Base-by-base conservation (phyloP, 2,329 filamentous ascomycete genomes). In the Hyphodiscus sp. region DNA sequence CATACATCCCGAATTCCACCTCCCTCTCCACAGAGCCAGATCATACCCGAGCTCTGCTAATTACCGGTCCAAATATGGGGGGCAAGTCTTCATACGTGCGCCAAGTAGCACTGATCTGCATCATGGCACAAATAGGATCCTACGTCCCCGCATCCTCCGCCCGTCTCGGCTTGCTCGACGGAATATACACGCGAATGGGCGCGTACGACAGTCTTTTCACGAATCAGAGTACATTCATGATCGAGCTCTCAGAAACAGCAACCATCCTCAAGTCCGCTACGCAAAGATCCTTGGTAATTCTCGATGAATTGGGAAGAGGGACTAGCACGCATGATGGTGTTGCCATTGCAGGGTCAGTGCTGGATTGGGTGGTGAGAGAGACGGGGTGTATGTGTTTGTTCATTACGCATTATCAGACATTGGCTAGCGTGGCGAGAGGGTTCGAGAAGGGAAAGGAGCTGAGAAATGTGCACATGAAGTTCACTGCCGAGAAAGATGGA, bases 21-120 rank as follows among this genome's bases (percentile, higher is more conserved):
- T 73, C 80, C 1, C 80, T 97, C 46, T 78, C 82, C n/a, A 79
- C 83, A 2, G 78, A 82, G 1, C 68, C 76, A 0, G 80, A 83
- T 0, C 79, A 88, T 6, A 96, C 61, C 2, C 61, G 65, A 41
- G 65, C 66, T 11, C 60, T 68, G 0, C 85, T 97, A 52, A 86
- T 99, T 64, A 99, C 94, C 0, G 94, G 94, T 0, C 94, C 94
- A 29, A 99, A 99, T 73, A 99, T 99, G 94, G 94, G 94, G 64
- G 94, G 94, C 53, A 99, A 99, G 68, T 96, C 90, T n/a, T 94
- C 87, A 54, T 99, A 96, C 69, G 92, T 99, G 20, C 89, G 94
- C 50, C 89, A 91, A 61, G 84, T 95, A 45, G 92, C 94, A 10
- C 82, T 99, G 7, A 90, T 97, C 58, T 82, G 87, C 47, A 91